Base-by-base conservation (phyloP, 106 monocot species). In the Dioscorea alata region DNA sequence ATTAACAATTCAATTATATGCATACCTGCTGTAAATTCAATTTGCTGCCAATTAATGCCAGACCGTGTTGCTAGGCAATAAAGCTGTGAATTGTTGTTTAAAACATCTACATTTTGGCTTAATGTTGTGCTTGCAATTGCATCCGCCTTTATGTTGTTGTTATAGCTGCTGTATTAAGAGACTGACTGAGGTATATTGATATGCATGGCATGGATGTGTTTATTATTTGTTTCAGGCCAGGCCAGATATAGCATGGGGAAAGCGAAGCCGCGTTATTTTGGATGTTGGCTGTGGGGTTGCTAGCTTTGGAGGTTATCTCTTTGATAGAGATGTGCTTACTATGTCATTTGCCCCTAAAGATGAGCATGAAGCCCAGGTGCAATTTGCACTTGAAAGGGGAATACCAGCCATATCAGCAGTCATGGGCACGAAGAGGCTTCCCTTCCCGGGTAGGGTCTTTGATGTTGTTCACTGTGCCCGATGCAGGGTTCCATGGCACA, bases 321-420 rank as follows among this genome's bases (percentile, higher is more conserved):
- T 90, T 71, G 94, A 94, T 1, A 86, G 75, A 76, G 86, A 90
- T 62, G 90, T 85, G 24, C 73, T 90, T 66, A 73, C 90, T 13
- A 90, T 94, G 94, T 94, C 94, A 23, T 94, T 94, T 73, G 94
- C 94, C 68, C 94, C 94, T 17, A 94, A 94, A 73, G 94, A 94
- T 80, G 94, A 94, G 75, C 94, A 94, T 72, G 94, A 94, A 75
- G 90, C 94, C 33, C 94, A 94, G 74, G 90, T 94, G 35, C 94
- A 94, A 66, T 90, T 94, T 78, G 94, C 94, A 22, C 86, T 94
- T 59, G 94, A 94, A 76, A 94, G 94, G 80, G 94, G 94, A 63
- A 94, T 94, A 70, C 94, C 94, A 17, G 90, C 90, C 19, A 80
- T 94, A 53, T 90, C 82, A 20, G 94, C 94, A 35, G 94, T 94